Conservation (phyloP, 768 basidiomycete species). For the Calocybe cyanea region DNA sequence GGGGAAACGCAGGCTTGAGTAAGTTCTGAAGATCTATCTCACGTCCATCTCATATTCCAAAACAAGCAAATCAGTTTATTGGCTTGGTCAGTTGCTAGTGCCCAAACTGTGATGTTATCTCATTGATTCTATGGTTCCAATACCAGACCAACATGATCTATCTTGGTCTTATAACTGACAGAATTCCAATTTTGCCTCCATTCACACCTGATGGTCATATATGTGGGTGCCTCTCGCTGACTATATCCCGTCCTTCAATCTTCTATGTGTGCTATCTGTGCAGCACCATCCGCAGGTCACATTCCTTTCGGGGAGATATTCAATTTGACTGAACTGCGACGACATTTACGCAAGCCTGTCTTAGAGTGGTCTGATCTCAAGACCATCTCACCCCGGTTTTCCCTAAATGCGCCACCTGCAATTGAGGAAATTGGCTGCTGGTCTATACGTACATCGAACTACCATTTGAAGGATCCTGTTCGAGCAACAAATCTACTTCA, state of each 20-base stretch:
- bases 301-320: conserved; percentile 41
- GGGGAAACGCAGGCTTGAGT: conserved; percentile 57
- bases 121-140: not conserved
- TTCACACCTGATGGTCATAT: conserved; percentile 41
- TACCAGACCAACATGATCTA: conserved; percentile 45
- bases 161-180: conserved; percentile 38
- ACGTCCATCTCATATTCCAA: not conserved
- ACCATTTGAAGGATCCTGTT: conserved; percentile 22
- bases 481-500: conserved; percentile 21
- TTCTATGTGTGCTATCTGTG: no score
- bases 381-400: conserved; percentile 19
- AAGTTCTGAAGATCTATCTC: conserved; percentile 9
- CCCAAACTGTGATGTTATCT: not conserved
- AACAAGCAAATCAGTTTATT: conserved; percentile 33
- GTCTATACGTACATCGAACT: conserved; percentile 23
- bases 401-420: conserved; percentile 10
- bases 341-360: conserved; percentile 33
- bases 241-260: not conserved
- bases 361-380: conserved; percentile 52
- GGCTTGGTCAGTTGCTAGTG: conserved; percentile 23
- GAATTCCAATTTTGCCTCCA: conserved; percentile 45
- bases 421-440: conserved; percentile 27
- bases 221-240: conserved; percentile 18
- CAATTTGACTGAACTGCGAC: conserved; percentile 34
- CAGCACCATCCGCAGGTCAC: conserved; percentile 28